Evolutionary conservation across 1,139 yeast genomes (phyloP).

Genomic region (Suhomyces atakaporum): DNA sequence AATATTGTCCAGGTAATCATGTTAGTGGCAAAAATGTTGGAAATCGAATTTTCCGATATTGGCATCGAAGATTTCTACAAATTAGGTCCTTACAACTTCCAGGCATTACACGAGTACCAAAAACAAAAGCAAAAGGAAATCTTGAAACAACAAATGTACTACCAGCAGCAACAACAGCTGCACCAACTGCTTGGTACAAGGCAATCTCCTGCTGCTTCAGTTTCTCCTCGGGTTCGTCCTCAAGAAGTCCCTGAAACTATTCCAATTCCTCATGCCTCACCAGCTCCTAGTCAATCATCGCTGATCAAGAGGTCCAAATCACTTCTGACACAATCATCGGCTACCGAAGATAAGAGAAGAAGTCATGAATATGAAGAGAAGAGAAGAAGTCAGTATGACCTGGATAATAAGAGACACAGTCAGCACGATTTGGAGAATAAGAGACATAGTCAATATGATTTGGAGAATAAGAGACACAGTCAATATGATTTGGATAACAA

Average conservation of each 20-base stretch:
- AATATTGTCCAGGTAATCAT: slow-evolving; percentile 70
- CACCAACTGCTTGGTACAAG: slow-evolving; percentile 10
- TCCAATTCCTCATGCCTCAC: too few relatives aligned
- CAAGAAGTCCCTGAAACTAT: slow-evolving; percentile 1
- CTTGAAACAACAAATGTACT: slow-evolving; percentile 39
- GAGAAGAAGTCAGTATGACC: background rate
- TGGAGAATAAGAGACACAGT: background rate
- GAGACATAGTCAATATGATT: background rate
- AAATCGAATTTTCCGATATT: slow-evolving; percentile 29
- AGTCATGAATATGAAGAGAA: background rate
- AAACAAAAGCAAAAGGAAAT: slow-evolving; percentile 40
- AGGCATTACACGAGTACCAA: slow-evolving; percentile 48
- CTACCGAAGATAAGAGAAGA: slow-evolving; percentile 1
- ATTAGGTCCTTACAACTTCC: slow-evolving; percentile 45
- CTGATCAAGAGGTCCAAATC: background rate
- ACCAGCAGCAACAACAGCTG: slow-evolving; percentile 27
- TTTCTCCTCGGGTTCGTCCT: slow-evolving; percentile 6
- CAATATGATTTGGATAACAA: background rate
- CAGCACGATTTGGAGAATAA: background rate
- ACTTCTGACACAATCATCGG: background rate
- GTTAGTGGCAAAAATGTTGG: slow-evolving; percentile 37
- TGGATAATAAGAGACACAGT: background rate
- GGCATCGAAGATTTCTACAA: slow-evolving; percentile 42
- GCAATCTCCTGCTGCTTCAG: slow-evolving; percentile 5
- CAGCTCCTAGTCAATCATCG: background rate